Conservation (phyloP, 169 alveolate species). For the Babesia ovata region DNA sequence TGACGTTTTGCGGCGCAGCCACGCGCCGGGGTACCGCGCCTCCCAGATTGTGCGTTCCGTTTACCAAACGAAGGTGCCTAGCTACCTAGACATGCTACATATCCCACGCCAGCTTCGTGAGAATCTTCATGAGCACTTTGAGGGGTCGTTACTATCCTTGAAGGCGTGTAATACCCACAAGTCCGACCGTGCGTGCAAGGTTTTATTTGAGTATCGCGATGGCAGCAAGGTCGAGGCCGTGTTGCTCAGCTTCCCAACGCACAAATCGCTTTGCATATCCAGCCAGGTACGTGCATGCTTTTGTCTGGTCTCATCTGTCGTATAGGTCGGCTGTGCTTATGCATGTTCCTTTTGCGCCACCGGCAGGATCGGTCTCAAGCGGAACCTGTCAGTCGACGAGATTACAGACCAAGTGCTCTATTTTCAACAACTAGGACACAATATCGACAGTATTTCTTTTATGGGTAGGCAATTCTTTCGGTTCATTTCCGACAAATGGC, state of each 20-base stretch:
- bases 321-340: conserved; percentile 83
- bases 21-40: conserved; percentile 66
- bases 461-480: conserved; percentile 71
- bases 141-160: conserved; percentile 67
- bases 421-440: conserved; percentile 76
- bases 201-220: conserved; percentile 79
- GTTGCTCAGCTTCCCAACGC: conserved; percentile 78
- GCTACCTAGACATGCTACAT: conserved; percentile 71
- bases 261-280: conserved; percentile 83
- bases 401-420: conserved; percentile 83
- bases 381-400: conserved; percentile 85
- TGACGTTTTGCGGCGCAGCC: conserved; percentile 26
- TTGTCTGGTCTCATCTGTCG: background rate
- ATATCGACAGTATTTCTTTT: conserved; percentile 82
- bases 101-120: conserved; percentile 72
- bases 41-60: conserved; percentile 72
- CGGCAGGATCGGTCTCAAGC: conserved; percentile 83
- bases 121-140: conserved; percentile 61
- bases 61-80: conserved; percentile 66
- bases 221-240: conserved; percentile 83
- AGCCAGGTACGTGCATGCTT: conserved; percentile 68
- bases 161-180: conserved; percentile 66
- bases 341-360: conserved; percentile 87
- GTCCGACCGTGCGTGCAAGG: conserved; percentile 79
- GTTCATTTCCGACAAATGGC: no score